A percentile compares a stretch with the other conserved stretches of the same genome.
These are phyloP conservation scores for Eucalyptus coolabah DNA, from an alignment of 345 rosid species.

Conservation along the genomic window DNA sequence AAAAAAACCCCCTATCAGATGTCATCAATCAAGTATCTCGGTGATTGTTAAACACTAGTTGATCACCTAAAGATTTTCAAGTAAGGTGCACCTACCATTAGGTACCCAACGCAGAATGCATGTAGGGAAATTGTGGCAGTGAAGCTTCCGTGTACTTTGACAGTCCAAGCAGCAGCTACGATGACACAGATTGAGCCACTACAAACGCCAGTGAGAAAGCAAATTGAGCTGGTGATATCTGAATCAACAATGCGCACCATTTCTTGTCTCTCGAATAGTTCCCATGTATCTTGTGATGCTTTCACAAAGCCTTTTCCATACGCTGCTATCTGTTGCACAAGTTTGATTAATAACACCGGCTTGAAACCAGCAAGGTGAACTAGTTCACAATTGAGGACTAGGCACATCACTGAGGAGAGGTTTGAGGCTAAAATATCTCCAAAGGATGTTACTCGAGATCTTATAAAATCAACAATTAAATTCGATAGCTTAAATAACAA, in stretches of 20 bases:
- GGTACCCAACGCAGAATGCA: conserved; percentile 74
- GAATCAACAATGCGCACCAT: conserved; percentile 65
- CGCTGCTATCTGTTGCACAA: conserved; percentile 55
- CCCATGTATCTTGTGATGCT: conserved; percentile 94
- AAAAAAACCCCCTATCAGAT: neutral
- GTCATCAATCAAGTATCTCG: neutral
- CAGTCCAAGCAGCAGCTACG: conserved; percentile 80
- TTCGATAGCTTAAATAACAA: neutral
- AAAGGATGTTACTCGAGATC: neutral
- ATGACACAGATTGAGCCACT: conserved; percentile 90
- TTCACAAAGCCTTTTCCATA: conserved; percentile 89
- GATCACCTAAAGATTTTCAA: neutral
- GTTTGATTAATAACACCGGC: neutral
- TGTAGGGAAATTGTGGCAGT: conserved; percentile 75
- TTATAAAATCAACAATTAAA: neutral
- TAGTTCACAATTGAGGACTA: neutral
- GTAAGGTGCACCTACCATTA: conserved; percentile 49
- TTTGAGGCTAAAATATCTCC: neutral
- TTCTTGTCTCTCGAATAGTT: conserved; percentile 38
- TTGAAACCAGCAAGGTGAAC: neutral
- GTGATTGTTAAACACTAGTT: neutral
- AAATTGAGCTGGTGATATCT: conserved; percentile 82
- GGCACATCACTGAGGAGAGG: neutral
- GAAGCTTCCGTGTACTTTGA: conserved; percentile 42
- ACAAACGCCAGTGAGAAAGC: conserved; percentile 92